Evolutionary conservation across 805 yeast genomes (phyloP), one percentile per base, ranked within the genome.

Genomic region (Saccharomyces paradoxus): DNA sequence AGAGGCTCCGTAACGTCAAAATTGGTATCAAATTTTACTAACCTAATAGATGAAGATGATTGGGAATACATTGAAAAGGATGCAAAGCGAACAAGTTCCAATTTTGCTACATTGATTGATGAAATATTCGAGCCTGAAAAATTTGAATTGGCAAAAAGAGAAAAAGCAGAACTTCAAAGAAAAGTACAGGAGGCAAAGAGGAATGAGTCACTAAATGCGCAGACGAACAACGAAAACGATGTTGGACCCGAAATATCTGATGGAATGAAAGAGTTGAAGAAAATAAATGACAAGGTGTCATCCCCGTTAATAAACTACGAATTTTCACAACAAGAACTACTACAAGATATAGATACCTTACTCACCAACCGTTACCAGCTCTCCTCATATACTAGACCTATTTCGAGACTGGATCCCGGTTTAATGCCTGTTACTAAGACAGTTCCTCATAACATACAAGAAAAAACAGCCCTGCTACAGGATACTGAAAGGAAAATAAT

Each of bases 51-150:
- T 52, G 75, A 72, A 44, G 74, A 77, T 41, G 84, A 81, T 54
- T 79, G 86, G 81, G 84, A 81, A 59, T 78, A 78, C 62, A 78
- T 83, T 68, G 86, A 83, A 60, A 81, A 78, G 61, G 86, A 82
- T 64, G 82, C 87, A 8, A 83, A 79, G 68, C 76, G 91, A 67
- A 83, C 89, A 1, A 81, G 86, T 21, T 82, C 87, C 17, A 86
- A 85, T 54, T 85, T 85, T 72, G 91, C 88, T 14, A 78, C 84
- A 2, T 71, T 85, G 48, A 83, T 88, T 74, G 89, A 85, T 69
- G 81, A 80, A 66, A 80, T 85, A 55, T 85, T 85, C 74, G 84
- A 79, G 61, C 84, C 83, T 65, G 88, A 83, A 63, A 77, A 76
- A 59, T 80, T 76, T 50, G 85, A 81, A 53, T 81, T 78, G 63